A percentile compares a stretch with the other conserved stretches of the same genome.
Conservation (phyloP, 129 eudicot species). For the Pittosporum tobira region DNA sequence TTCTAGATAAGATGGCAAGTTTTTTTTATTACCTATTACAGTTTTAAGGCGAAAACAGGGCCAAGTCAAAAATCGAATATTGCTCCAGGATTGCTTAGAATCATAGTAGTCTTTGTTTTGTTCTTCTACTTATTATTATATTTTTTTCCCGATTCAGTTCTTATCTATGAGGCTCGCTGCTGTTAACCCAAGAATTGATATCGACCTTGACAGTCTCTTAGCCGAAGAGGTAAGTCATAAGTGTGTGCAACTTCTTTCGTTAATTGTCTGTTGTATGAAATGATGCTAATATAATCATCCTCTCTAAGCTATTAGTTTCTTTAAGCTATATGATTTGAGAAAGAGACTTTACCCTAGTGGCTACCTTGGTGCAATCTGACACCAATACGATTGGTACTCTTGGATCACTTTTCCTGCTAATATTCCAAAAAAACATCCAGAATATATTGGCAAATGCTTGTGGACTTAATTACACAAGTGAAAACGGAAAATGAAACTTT, state of each 20-base stretch:
- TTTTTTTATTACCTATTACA: neutral
- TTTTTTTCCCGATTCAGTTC: constrained; percentile 38
- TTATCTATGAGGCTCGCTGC: constrained; percentile 98
- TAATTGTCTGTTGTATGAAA: constrained; percentile 3
- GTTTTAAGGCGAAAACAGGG: neutral
- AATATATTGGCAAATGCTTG: neutral
- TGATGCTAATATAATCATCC: neutral
- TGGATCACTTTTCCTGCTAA: neutral
- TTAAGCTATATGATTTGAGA: neutral
- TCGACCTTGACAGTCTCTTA: constrained; percentile 70
- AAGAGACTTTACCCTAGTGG: neutral
- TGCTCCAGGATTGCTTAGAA: neutral
- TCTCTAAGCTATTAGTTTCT: neutral
- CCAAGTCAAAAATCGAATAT: neutral
- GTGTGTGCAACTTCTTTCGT: constrained; percentile 16
- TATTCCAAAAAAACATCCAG: neutral
- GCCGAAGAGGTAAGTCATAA: constrained; percentile 56
- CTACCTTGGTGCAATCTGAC: constrained; percentile 3
- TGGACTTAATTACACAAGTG: constrained; percentile 7
- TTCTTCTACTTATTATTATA: constrained; percentile 9
- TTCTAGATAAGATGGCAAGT: neutral
- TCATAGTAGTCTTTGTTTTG: constrained; percentile 1
- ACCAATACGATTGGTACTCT: neutral
- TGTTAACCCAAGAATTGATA: constrained; percentile 74
- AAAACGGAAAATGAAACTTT: neutral